Percentiles rank a stretch among this genome's conserved stretches.
Conservation (phyloP, 2,329 filamentous ascomycete genomes). For the Penicillium sp. region DNA sequence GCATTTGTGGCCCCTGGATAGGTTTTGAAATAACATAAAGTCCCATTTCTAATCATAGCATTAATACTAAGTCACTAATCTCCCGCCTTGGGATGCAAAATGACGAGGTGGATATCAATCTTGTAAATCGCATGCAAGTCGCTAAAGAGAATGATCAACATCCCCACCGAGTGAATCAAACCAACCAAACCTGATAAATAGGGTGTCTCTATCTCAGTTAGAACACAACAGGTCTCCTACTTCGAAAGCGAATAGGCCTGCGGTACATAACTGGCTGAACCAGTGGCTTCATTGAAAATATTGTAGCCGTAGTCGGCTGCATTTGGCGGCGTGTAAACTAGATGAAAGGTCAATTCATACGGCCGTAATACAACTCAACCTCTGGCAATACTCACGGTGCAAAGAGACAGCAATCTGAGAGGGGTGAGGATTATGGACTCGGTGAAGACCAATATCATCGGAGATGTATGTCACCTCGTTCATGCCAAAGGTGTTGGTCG, state of each 20-base stretch:
- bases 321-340: slow-evolving; percentile 36
- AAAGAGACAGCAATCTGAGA: slow-evolving; percentile 32
- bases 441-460: slow-evolving; percentile 34
- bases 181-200: not conserved
- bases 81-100: not conserved
- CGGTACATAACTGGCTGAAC: slow-evolving; percentile 27
- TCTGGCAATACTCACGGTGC: slow-evolving; percentile 24
- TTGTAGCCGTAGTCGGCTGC: slow-evolving; percentile 36
- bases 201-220: not conserved
- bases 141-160: not conserved
- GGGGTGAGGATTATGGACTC: slow-evolving; percentile 29
- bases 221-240: not conserved
- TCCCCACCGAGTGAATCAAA: not conserved
- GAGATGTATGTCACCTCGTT: slow-evolving; percentile 37
- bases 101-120: not conserved
- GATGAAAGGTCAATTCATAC: not conserved
- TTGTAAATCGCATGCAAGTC: not conserved
- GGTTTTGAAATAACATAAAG: not conserved
- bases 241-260: slow-evolving; percentile 23
- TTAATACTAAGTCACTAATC: not conserved
- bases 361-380: not conserved
- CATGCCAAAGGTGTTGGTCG: slow-evolving; percentile 22
- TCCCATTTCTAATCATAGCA: not conserved
- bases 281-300: slow-evolving; percentile 31
- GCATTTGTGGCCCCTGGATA: not conserved